phyloP scores from a whole-genome alignment of 2,329 filamentous ascomycete genomes.

The Hirsutella minnesotensis region DNA sequence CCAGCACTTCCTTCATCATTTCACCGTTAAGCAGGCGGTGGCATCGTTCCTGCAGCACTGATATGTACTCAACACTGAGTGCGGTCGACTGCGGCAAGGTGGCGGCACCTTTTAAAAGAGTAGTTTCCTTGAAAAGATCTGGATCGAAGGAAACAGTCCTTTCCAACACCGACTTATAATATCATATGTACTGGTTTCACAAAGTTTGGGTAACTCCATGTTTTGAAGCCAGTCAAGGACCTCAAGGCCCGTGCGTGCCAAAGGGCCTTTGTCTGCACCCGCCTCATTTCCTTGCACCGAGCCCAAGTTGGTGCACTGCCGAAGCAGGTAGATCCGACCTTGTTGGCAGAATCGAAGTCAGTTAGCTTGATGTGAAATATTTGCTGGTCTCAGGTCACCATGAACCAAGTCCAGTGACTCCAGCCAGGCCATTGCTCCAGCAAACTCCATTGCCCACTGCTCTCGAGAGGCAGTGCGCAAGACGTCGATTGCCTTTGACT shows the following conservation, averaged over 20 bases:
- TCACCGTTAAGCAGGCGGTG: background rate
- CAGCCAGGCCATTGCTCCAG: conserved; percentile 5
- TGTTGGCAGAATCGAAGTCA: conserved; percentile 4
- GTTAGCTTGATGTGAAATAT: conserved; percentile 6
- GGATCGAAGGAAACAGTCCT: conserved; percentile 1
- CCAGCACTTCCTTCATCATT: background rate
- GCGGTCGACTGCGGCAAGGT: background rate
- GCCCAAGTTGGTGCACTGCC: conserved; percentile 3
- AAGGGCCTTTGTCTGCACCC: background rate
- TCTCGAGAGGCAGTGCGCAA: background rate
- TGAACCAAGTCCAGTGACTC: conserved; percentile 4
- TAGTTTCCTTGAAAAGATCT: background rate
- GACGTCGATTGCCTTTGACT: background rate
- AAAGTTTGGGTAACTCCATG: conserved; percentile 2
- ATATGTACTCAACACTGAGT: background rate
- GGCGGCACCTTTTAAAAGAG: background rate
- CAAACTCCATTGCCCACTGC: conserved; percentile 6
- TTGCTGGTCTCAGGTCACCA: conserved; percentile 6
- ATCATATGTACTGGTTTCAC: background rate
- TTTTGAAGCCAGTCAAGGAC: conserved; percentile 1
- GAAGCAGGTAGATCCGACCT: conserved; percentile 1
- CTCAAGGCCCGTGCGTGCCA: background rate
- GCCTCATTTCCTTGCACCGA: conserved; percentile 1
- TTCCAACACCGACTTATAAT: conserved; percentile 2
- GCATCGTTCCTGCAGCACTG: background rate